Evolutionary conservation across 768 basidiomycete genomes (phyloP).

Genomic region (Naganishia onofrii): DNA sequence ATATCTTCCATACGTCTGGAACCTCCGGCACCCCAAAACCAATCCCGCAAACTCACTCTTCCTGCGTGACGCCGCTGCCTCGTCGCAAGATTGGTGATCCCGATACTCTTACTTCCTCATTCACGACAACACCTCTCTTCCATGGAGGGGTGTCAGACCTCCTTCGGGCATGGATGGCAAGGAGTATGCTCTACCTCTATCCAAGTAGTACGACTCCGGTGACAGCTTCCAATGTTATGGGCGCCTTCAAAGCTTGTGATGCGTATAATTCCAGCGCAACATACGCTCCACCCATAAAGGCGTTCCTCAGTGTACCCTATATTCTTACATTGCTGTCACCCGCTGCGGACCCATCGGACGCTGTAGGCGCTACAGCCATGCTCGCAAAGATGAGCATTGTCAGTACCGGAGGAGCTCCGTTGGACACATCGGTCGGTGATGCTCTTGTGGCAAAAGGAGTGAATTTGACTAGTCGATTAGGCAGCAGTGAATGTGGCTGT

Average conservation of each 20-base stretch:
- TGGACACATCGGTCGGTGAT: slow-evolving; percentile 59
- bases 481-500: slow-evolving; percentile 54
- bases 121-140: slow-evolving; percentile 58
- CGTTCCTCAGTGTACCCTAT: slow-evolving; percentile 51
- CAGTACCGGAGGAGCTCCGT: slow-evolving; percentile 59
- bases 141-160: slow-evolving; percentile 56
- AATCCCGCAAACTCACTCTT: slow-evolving; percentile 52
- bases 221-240: slow-evolving; percentile 56
- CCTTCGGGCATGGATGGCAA: slow-evolving; percentile 56
- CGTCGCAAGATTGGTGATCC: slow-evolving; percentile 41
- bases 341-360: slow-evolving; percentile 52
- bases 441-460: slow-evolving; percentile 57
- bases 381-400: slow-evolving; percentile 57
- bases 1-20: slow-evolving; percentile 57
- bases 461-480: slow-evolving; percentile 51
- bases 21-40: slow-evolving; percentile 59
- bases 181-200: slow-evolving; percentile 56
- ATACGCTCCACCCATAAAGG: slow-evolving; percentile 20
- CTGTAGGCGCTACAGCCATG: slow-evolving; percentile 50
- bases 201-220: slow-evolving; percentile 57
- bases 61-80: slow-evolving; percentile 45
- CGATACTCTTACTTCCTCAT: slow-evolving; percentile 43
- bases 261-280: neutral
- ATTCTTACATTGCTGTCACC: slow-evolving; percentile 55
- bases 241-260: slow-evolving; percentile 50